Evolutionary conservation across 1,284 basidiomycete genomes (phyloP), one percentile per base, ranked within the genome.

Genomic region (Melampsora larici-populina): DNA sequence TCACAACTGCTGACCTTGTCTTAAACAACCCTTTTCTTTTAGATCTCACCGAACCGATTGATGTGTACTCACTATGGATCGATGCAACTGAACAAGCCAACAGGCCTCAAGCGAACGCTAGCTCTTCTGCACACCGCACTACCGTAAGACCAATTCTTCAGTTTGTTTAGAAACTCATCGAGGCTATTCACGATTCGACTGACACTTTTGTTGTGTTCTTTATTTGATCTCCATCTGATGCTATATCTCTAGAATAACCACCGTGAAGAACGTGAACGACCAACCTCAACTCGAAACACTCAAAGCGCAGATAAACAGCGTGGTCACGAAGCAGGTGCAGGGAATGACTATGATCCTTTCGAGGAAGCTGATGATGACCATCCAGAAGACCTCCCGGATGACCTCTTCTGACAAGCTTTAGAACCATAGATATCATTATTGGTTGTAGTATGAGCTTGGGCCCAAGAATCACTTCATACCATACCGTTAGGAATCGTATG

Each of bases 31-130:
- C n/a, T 43, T 67, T 67, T n/a, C n/a, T 11, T 13, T 6, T 48
- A 78, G 76, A 78, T 71, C 62, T 78, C 13, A 78, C 76, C 5
- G 76, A 78, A 63, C 76, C 76, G 11, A 78, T 78, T 46, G 76
- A 78, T 49, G 76, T 78, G 0, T 78, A 78, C 55, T 78, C 76
- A 6, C 62, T 71, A 64, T 78, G 76, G 76, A 78, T 78, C 33
- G 76, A 78, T 66, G 76, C 76, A 8, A 63, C 76, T 31, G 66
- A 76, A 26, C 17, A 36, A 8, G 74, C 74, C 31, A 71, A 71
- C 29, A 18, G 65, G n/a, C 63, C 63, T 31, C 63, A 58, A 18
- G 26, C 21, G n/a, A 58, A n/a, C 26, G 55, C n/a, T 58, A 24
- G n/a, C 26, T 24, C 55, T 58, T 58, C 55, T 58, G 26, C 55